Evolutionary conservation across 306 rosid species (phyloP).

Genomic region (Macrotyloma uniflorum): DNA sequence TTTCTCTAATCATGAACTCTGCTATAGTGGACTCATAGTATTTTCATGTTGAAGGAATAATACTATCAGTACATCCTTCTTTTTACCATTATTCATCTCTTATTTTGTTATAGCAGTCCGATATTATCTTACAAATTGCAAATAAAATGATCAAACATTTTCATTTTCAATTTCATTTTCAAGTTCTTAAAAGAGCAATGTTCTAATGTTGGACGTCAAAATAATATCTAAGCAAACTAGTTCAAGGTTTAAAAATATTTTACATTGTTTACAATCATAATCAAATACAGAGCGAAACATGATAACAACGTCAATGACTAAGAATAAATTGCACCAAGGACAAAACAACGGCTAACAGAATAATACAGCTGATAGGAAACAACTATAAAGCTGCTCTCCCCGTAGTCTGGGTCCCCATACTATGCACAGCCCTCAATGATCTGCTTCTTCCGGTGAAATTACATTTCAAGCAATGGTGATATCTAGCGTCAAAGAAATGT

Average conservation of each 20-base stretch:
- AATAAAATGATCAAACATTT: not conserved
- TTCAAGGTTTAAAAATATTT: not conserved
- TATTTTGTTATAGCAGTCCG: too few species aligned
- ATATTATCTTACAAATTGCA: too few species aligned
- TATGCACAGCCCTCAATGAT: not conserved
- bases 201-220: not conserved
- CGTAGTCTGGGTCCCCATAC: not conserved
- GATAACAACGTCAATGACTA: not conserved
- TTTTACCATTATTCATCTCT: too few species aligned
- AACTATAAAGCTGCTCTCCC: not conserved
- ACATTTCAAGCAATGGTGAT: constrained; percentile 16
- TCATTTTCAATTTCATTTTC: not conserved
- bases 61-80: too few species aligned
- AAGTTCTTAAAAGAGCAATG: not conserved
- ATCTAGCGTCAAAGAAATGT: constrained; percentile 3
- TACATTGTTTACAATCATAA: not conserved
- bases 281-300: not conserved
- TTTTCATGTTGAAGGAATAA: too few species aligned
- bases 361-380: not conserved
- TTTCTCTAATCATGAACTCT: too few species aligned
- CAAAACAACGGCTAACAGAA: not conserved
- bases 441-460: constrained; percentile 5
- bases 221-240: not conserved
- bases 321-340: too few species aligned
- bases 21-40: too few species aligned